Conservation (phyloP, 1,284 basidiomycete genomes). For the Porodaedalea pini region DNA sequence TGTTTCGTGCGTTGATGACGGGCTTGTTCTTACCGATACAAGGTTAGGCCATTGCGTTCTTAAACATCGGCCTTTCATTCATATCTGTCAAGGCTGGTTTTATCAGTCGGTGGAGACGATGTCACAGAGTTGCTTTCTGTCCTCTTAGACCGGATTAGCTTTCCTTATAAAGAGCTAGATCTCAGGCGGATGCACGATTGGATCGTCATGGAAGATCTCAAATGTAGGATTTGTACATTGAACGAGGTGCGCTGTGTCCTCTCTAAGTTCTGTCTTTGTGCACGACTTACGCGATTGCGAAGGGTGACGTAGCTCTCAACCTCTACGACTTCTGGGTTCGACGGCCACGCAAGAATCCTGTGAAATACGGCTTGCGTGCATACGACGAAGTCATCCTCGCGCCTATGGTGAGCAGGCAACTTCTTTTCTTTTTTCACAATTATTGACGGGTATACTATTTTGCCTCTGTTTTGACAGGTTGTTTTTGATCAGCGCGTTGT, state of each 20-base stretch:
- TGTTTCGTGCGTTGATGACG: constrained; percentile 95
- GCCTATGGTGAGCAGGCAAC: constrained; percentile 68
- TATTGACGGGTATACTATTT: constrained; percentile 1
- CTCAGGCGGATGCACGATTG: constrained; percentile 79
- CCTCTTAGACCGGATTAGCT: constrained; percentile 76
- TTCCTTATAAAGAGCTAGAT: constrained; percentile 86
- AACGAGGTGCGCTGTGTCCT: constrained; percentile 33
- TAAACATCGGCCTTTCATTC: not conserved
- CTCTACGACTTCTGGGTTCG: constrained; percentile 88
- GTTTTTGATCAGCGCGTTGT: constrained; percentile 92
- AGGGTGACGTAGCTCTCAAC: constrained; percentile 86
- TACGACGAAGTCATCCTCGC: constrained; percentile 97
- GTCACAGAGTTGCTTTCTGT: constrained; percentile 87
- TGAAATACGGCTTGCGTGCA: constrained; percentile 87
- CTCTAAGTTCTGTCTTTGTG: not conserved
- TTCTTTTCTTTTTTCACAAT: not conserved
- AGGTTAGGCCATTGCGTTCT: constrained; percentile 48
- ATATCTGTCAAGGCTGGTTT: constrained; percentile 50
- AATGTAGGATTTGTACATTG: constrained; percentile 77
- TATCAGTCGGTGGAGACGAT: constrained; percentile 91
- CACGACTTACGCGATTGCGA: not conserved
- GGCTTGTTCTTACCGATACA: constrained; percentile 83
- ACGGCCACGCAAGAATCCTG: constrained; percentile 68
- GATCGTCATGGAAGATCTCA: constrained; percentile 86
- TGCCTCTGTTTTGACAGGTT: constrained; percentile 46